phyloP scores from a whole-genome alignment of 75 land plant genomes.

The Ceratopteris richardii region DNA sequence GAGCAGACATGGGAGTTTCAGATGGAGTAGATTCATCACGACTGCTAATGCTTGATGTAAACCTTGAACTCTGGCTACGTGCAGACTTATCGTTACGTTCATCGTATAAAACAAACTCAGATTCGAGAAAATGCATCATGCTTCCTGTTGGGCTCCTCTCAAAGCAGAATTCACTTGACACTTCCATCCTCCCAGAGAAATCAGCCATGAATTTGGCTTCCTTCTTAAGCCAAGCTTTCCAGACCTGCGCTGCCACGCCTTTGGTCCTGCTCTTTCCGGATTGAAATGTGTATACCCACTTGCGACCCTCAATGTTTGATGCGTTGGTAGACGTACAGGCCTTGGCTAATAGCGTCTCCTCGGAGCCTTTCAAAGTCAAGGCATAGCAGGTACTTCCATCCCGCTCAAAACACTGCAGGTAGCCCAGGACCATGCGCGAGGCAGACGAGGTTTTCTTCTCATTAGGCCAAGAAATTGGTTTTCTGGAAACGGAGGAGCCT shows the following conservation, averaged over 20 bases:
- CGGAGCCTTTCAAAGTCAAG: background rate
- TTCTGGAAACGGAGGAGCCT: no score
- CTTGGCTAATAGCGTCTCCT: background rate
- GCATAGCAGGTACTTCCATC: background rate
- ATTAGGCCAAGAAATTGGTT: no score
- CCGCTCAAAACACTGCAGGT: background rate
- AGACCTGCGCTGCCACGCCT: background rate
- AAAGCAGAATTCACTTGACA: background rate
- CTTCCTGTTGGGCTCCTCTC: background rate
- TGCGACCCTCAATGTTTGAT: background rate
- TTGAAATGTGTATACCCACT: conserved; percentile 5
- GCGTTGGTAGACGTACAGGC: background rate
- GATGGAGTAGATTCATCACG: background rate
- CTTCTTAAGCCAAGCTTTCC: conserved; percentile 1
- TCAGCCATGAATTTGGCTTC: background rate
- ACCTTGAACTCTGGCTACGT: conserved; percentile 1
- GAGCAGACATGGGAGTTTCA: background rate
- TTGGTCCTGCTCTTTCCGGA: background rate
- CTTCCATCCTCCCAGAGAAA: background rate
- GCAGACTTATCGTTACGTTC: background rate
- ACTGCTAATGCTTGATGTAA: background rate
- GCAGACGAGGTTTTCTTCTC: no score
- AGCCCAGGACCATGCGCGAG: background rate
- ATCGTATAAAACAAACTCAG: background rate
- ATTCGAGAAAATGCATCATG: background rate